phyloP scores from a whole-genome alignment of 2,329 filamentous ascomycete genomes.

The Pyrenochaeta sp. region DNA sequence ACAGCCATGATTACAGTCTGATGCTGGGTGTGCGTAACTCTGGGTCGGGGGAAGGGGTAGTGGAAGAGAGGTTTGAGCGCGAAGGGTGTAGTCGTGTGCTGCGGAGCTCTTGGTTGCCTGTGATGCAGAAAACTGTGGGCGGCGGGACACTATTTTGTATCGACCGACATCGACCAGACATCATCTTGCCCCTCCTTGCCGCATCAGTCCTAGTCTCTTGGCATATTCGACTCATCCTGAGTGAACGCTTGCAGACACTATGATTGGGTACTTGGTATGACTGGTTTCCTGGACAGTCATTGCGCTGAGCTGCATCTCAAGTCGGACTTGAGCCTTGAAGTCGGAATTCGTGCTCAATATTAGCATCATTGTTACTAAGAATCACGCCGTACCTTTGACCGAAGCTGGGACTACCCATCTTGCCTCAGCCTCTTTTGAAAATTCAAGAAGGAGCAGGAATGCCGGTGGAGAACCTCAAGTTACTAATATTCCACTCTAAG shows the following conservation, averaged over 20 bases:
- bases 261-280: no score
- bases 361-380: no score
- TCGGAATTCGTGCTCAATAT: no score
- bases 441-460: no score
- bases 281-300: no score
- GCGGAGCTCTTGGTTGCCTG: constrained; percentile 10
- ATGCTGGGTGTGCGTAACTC: constrained; percentile 5
- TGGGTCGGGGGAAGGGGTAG: background rate
- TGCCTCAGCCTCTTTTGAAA: no score
- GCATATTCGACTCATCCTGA: constrained; percentile 36
- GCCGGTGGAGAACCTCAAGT: no score
- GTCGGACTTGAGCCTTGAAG: no score
- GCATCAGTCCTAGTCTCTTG: constrained; percentile 16
- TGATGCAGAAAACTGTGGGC: constrained; percentile 32
- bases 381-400: no score
- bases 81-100: constrained; percentile 15
- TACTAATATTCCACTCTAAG: no score
- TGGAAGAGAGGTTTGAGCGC: constrained; percentile 1
- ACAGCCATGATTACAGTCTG: constrained; percentile 56
- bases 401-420: no score
- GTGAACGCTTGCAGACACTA: constrained; percentile 13
- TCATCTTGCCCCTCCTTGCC: constrained; percentile 30
- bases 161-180: constrained; percentile 35
- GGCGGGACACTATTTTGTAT: constrained; percentile 33
- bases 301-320: no score